phyloP scores from a whole-genome alignment of 768 basidiomycete genomes.

The Rhizopogon vinicolor region DNA sequence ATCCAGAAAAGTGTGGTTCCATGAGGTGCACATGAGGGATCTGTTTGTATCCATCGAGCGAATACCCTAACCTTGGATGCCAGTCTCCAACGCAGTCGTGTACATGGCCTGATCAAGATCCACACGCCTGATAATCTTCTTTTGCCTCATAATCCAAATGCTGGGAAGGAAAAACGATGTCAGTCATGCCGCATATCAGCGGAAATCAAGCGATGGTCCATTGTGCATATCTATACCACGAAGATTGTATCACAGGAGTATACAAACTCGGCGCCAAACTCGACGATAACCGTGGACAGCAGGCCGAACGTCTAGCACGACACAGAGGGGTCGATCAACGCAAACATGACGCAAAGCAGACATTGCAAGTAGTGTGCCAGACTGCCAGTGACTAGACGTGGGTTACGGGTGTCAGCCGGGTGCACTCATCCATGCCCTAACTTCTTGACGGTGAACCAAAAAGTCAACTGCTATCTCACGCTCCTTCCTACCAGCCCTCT shows the following conservation, averaged over 20 bases:
- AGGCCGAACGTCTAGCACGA: constrained; percentile 70
- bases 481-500: too few species aligned
- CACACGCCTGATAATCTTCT: neutral
- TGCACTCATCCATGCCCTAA: too few species aligned
- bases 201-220: constrained; percentile 60
- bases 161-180: constrained; percentile 26
- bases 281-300: constrained; percentile 50
- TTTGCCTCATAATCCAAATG: constrained; percentile 31
- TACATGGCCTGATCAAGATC: constrained; percentile 16
- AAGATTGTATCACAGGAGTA: constrained; percentile 65
- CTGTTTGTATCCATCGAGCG: too few species aligned
- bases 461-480: too few species aligned
- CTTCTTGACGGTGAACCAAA: too few species aligned
- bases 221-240: constrained; percentile 58
- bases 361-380: constrained; percentile 37
- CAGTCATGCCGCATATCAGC: constrained; percentile 20
- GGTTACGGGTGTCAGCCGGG: too few species aligned
- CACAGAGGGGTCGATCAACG: constrained; percentile 45
- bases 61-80: too few species aligned
- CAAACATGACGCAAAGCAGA: constrained; percentile 54
- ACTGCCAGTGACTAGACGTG: constrained; percentile 29
- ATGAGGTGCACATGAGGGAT: too few species aligned
- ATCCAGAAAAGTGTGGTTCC: too few species aligned
- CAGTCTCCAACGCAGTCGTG: too few species aligned
- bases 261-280: constrained; percentile 67